Evolutionary conservation across 345 rosid genomes (phyloP).

Genomic region (Lenwebbia sp.): DNA sequence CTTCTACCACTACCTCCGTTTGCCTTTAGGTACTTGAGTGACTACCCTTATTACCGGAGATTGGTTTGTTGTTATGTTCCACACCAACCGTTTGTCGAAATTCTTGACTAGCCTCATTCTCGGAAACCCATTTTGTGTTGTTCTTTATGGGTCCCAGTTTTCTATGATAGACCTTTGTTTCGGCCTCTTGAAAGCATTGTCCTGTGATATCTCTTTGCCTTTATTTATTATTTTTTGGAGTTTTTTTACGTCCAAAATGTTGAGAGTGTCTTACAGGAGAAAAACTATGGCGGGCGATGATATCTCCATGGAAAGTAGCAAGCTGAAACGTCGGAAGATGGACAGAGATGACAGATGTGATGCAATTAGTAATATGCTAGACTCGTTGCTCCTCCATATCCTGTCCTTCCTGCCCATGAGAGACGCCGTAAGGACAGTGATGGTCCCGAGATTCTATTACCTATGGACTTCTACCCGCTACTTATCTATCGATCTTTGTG

Average conservation of each 20-base stretch:
- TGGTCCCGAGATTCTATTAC: background rate
- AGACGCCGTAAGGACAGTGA: rapidly evolving
- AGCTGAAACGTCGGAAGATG: background rate
- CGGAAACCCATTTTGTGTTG: background rate
- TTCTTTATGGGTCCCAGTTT: background rate
- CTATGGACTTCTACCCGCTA: background rate
- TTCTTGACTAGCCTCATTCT: background rate
- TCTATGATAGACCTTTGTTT: background rate
- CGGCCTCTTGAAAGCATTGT: background rate
- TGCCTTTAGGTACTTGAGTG: background rate
- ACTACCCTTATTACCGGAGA: background rate
- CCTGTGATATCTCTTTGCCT: background rate
- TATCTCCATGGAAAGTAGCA: background rate
- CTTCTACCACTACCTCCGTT: background rate
- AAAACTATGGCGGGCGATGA: background rate
- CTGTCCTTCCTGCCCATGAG: background rate
- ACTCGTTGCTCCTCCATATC: background rate
- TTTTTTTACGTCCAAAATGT: background rate
- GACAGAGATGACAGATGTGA: background rate
- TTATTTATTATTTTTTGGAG: background rate
- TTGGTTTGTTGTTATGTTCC: background rate
- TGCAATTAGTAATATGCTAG: background rate
- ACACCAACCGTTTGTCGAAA: background rate
- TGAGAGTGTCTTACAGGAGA: background rate
- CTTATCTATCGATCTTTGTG: background rate